phyloP scores from a whole-genome alignment of 305 asterid genomes.

The Solanum hybrid region DNA sequence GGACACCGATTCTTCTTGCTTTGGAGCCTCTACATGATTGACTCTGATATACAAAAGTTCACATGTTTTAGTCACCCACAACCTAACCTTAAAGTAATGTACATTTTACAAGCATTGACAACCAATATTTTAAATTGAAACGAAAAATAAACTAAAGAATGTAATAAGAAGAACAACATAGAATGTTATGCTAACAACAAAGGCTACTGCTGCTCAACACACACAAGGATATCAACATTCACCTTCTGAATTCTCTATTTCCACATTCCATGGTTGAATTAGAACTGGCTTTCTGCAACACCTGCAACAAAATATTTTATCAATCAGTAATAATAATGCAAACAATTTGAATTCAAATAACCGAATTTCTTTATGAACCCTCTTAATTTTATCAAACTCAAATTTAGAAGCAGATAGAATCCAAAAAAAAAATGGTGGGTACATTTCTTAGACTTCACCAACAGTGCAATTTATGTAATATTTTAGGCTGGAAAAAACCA shows the following conservation, averaged over 20 bases:
- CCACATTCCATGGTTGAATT: conserved; percentile 32
- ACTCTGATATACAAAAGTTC: conserved; percentile 27
- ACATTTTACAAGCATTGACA: neutral
- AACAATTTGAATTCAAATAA: neutral
- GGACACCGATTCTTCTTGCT: conserved; percentile 29
- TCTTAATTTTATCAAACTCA: neutral
- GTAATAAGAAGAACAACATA: neutral
- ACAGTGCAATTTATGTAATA: neutral
- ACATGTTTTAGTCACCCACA: neutral
- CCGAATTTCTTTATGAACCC: neutral
- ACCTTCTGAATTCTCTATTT: conserved; percentile 60
- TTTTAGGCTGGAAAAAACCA: neutral
- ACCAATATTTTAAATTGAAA: neutral
- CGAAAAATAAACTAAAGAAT: neutral
- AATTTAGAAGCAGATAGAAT: neutral
- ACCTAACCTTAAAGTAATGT: neutral
- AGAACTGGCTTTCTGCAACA: conserved; percentile 20
- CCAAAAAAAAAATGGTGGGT: too few relatives aligned
- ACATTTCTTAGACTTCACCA: neutral
- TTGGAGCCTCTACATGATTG: conserved; percentile 26
- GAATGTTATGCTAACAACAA: neutral
- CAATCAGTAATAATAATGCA: neutral
- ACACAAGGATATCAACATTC: conserved; percentile 11
- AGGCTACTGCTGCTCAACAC: neutral
- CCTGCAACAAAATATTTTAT: conserved; percentile 29